A percentile compares a stretch with the other conserved stretches of the same genome.
These are phyloP conservation scores for Diplodia sapinea DNA, from an alignment of 2,329 filamentous ascomycete species.

Conservation along the genomic window DNA sequence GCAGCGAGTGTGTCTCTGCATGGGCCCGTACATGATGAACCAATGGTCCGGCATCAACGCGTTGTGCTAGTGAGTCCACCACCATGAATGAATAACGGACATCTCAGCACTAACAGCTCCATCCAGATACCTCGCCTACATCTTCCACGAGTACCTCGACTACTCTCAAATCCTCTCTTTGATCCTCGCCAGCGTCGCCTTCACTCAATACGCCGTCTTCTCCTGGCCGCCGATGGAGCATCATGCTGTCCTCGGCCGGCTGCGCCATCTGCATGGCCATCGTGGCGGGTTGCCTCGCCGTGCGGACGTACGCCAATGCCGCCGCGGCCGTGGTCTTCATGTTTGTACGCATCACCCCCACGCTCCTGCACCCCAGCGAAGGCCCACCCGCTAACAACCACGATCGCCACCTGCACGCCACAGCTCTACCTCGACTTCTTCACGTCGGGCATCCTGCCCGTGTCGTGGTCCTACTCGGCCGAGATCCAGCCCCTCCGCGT, in stretches of 20 bases:
- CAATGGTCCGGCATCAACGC: constrained; percentile 39
- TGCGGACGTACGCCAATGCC: constrained; percentile 38
- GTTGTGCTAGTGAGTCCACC: not conserved
- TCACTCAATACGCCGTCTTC: constrained; percentile 43
- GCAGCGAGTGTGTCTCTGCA: constrained; percentile 46
- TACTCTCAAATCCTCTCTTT: constrained; percentile 40
- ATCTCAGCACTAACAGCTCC: not conserved
- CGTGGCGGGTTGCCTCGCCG: constrained; percentile 42
- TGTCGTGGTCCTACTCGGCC: constrained; percentile 36
- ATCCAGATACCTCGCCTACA: constrained; percentile 41
- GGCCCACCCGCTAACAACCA: not conserved
- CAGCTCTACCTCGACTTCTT: constrained; percentile 37
- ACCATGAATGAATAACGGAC: fast-evolving
- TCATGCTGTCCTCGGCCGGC: constrained; percentile 41
- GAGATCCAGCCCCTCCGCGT: constrained; percentile 27
- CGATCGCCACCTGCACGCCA: too few relatives aligned
- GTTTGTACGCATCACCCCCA: constrained; percentile 29
- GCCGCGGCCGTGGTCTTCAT: constrained; percentile 46
- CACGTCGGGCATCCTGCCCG: constrained; percentile 41
- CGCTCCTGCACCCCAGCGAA: not conserved
- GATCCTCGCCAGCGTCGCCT: constrained; percentile 41
- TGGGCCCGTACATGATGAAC: constrained; percentile 47
- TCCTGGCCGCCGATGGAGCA: constrained; percentile 41
- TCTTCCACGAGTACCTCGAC: constrained; percentile 39
- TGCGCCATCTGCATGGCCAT: constrained; percentile 45